A percentile compares a stretch with the other conserved stretches of the same genome.
These are phyloP conservation scores for Hyaloperonospora arabidopsidis DNA, from an alignment of 352 stramenopile genomes.

Conservation along the genomic window DNA sequence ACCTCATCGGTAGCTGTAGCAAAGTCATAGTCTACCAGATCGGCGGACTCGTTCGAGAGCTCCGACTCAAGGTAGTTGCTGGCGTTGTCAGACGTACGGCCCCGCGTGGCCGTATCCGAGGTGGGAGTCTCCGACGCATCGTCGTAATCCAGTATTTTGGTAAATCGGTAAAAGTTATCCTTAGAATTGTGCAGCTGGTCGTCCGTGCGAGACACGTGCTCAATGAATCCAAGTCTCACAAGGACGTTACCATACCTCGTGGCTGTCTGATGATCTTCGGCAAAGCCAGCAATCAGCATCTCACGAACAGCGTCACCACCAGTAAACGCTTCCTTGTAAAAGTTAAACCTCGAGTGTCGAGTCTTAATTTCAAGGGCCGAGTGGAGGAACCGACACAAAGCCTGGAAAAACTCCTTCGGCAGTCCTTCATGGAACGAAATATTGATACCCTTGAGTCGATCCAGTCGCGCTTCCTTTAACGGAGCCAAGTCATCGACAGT, in stretches of 20 bases:
- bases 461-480: conserved; percentile 60
- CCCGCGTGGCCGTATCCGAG: conserved; percentile 23
- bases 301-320: conserved; percentile 65
- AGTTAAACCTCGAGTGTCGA: conserved; percentile 75
- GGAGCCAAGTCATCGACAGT: conserved; percentile 44
- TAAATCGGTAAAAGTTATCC: conserved; percentile 84
- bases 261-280: conserved; percentile 62
- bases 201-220: conserved; percentile 69
- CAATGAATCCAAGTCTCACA: conserved; percentile 73
- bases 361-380: conserved; percentile 77
- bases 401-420: conserved; percentile 70
- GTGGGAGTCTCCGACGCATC: conserved; percentile 26
- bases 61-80: conserved; percentile 71
- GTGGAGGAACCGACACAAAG: conserved; percentile 62
- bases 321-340: conserved; percentile 82
- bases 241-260: conserved; percentile 72
- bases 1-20: conserved; percentile 63
- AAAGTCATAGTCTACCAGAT: conserved; percentile 70
- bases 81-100: conserved; percentile 50
- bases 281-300: conserved; percentile 70
- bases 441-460: conserved; percentile 67
- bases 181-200: conserved; percentile 79
- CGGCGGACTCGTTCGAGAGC: conserved; percentile 47
- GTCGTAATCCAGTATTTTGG: conserved; percentile 55
- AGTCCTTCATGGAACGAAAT: conserved; percentile 77